Evolutionary conservation across 2,329 filamentous ascomycete species (phyloP), one percentile per base, ranked within the genome.

Genomic region (Truncatella angustata): DNA sequence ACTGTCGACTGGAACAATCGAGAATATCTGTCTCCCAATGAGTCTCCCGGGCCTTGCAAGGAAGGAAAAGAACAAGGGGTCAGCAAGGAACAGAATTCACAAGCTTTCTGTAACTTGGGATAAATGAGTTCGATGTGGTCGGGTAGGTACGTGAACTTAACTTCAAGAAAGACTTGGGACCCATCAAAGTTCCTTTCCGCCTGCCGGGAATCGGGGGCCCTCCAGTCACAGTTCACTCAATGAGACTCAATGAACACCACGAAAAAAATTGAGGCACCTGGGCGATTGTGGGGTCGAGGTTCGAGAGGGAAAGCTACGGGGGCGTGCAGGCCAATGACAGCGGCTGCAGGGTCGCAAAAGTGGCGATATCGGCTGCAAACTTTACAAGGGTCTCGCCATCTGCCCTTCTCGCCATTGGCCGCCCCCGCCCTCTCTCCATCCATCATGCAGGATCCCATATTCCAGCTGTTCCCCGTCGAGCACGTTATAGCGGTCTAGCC

Each of bases 341-440:
- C 32, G 9, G 18, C 12, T 26, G 7, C 32, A 36, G 24, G n/a
- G 18, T 34, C 6, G 34, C 46, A 49, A 49, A 49, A 49, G 46
- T 49, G 46, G 46, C 46, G 46, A 49, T 49, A 49, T 49, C 46
- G 46, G 46, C 46, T 37, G 24, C 24, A 18, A 36, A 23, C 12
- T 10, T n/a, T n/a, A 16, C 20, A 21, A 18, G 16, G 32, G 34
- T 44, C 40, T 21, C 23, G 24, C 20, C 16, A 21, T 21, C 37
- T 14, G 36, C 36, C 3, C 9, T 7, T n/a, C 18, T n/a, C 36
- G 14, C n/a, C n/a, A 39, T 39, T 39, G 36, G 36, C 36, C n/a
- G n/a, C 12, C 36, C 36, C 36, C 36, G 14, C 14, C 36, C n/a
- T n/a, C n/a, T n/a, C n/a, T n/a, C n/a, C n/a, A n/a, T n/a, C n/a